Conservation (phyloP, 176 grass and related monocot species). For the Aegilops longissima region DNA sequence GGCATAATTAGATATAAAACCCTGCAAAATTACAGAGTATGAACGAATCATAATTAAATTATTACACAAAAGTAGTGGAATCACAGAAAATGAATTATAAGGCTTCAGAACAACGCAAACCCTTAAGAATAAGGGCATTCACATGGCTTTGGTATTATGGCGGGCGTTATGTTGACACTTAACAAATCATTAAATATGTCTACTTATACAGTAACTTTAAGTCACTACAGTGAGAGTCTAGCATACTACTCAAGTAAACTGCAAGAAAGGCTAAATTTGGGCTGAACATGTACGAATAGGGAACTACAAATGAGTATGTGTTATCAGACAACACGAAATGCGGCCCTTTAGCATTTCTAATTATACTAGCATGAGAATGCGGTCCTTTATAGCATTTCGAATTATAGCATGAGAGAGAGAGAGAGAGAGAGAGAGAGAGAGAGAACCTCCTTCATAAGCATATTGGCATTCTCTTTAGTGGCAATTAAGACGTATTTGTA, state of each 20-base stretch:
- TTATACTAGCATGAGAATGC: neutral
- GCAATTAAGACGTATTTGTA: conserved; percentile 18
- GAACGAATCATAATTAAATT: neutral
- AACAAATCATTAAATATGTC: neutral
- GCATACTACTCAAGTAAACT: neutral
- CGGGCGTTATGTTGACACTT: no score
- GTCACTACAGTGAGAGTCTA: neutral
- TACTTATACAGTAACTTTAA: neutral
- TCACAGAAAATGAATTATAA: neutral
- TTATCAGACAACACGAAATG: neutral
- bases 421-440: neutral
- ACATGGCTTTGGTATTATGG: neutral
- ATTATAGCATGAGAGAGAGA: neutral
- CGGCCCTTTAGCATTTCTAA: neutral
- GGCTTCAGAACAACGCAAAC: neutral
- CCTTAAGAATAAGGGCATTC: neutral
- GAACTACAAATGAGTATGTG: neutral
- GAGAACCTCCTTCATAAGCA: conserved; percentile 18
- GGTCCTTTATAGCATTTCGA: neutral
- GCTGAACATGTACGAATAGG: neutral
- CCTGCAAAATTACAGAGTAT: neutral
- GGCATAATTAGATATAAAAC: neutral
- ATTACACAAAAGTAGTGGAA: neutral
- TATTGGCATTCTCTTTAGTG: conserved; percentile 5
- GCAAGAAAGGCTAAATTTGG: neutral